Conservation (phyloP, 2,329 filamentous ascomycete species). For the Fusarium agapanthi region DNA sequence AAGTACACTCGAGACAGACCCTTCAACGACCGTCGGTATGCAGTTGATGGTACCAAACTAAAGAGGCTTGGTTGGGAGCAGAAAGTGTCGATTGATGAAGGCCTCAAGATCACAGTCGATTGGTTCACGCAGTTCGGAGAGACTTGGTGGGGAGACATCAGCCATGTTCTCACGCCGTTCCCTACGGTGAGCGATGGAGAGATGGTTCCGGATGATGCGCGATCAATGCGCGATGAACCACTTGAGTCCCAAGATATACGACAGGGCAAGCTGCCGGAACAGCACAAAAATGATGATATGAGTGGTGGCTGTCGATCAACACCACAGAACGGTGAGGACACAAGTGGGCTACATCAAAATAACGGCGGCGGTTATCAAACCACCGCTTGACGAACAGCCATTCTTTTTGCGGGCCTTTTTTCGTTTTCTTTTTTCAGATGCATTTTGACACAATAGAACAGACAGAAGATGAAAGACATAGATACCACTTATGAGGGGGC, state of each 20-base stretch:
- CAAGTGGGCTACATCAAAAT: conserved; percentile 8
- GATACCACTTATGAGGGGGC: conserved; percentile 30
- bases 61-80: conserved; percentile 74
- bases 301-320: conserved; percentile 16
- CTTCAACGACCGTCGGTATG: conserved; percentile 80
- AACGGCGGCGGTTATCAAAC: conserved; percentile 8
- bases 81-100: conserved; percentile 70
- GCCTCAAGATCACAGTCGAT: conserved; percentile 70
- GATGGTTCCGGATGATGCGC: conserved; percentile 60
- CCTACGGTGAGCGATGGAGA: conserved; percentile 67
- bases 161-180: conserved; percentile 73
- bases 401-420: neutral
- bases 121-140: conserved; percentile 76
- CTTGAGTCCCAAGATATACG: conserved; percentile 37
- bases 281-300: conserved; percentile 14
- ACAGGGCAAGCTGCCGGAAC: conserved; percentile 18
- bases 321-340: conserved; percentile 9
- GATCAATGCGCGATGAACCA: conserved; percentile 48
- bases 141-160: conserved; percentile 77
- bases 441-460: conserved; percentile 3
- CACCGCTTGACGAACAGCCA: conserved; percentile 8
- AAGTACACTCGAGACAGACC: conserved; percentile 81
- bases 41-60: conserved; percentile 75
- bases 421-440: neutral
- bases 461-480: conserved; percentile 8